Conservation (phyloP, 2,329 filamentous ascomycete genomes). For the Scedosporium apiospermum region DNA sequence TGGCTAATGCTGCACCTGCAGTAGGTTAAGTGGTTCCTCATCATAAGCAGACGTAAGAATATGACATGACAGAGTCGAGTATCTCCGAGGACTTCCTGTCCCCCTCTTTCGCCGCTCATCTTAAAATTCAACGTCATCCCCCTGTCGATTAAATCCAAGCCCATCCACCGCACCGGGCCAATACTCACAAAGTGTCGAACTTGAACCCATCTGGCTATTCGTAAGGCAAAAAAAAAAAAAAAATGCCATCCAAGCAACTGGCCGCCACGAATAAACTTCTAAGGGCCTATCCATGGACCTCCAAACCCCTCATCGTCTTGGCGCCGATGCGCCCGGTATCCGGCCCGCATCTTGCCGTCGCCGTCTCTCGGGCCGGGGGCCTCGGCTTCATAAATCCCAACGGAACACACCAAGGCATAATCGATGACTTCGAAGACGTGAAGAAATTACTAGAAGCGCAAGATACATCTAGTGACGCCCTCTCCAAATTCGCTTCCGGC, state of each 20-base stretch:
- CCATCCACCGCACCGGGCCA: neutral
- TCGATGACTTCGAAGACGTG: constrained; percentile 20
- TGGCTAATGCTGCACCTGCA: no score
- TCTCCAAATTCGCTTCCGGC: constrained; percentile 8
- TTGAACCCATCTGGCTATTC: neutral
- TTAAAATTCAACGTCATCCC: no score
- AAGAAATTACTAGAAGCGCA: constrained; percentile 11
- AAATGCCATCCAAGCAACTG: neutral
- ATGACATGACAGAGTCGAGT: no score
- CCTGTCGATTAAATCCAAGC: no score
- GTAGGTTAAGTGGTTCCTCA: no score
- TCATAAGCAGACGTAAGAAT: no score
- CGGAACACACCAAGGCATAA: constrained; percentile 21
- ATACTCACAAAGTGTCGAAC: neutral
- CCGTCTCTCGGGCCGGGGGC: constrained; percentile 62
- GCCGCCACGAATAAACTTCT: neutral
- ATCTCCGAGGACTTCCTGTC: no score
- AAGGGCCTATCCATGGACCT: constrained; percentile 9
- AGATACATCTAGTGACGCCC: constrained; percentile 8
- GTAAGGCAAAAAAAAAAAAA: no score
- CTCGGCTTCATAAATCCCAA: constrained; percentile 40
- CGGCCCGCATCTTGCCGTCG: constrained; percentile 43
- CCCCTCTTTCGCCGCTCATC: no score
- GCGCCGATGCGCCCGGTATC: constrained; percentile 63
- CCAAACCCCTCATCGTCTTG: constrained; percentile 36